These are phyloP conservation scores for Naematelia encephala DNA, from an alignment of 768 basidiomycete species.

Conservation along the genomic window DNA sequence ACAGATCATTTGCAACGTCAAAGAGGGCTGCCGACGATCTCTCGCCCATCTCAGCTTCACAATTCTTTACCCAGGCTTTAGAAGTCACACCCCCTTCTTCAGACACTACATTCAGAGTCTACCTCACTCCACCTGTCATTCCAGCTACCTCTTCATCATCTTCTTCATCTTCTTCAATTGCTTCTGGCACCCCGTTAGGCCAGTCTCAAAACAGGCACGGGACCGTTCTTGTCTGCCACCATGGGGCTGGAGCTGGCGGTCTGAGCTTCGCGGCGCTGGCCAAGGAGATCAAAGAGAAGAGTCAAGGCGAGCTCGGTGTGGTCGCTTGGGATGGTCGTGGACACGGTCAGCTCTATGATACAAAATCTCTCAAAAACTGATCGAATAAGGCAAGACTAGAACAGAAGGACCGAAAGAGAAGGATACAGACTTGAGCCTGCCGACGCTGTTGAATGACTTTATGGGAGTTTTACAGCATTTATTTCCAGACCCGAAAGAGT, in stretches of 20 bases:
- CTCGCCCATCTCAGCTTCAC: conserved; percentile 70
- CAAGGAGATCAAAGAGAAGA: conserved; percentile 64
- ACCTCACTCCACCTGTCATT: conserved; percentile 67
- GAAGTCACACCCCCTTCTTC: conserved; percentile 67
- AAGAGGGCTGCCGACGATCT: conserved; percentile 55
- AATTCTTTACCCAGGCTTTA: conserved; percentile 74
- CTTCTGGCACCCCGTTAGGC: neutral
- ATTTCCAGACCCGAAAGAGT: conserved; percentile 62
- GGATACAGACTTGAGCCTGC: conserved; percentile 63
- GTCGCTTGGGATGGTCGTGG: conserved; percentile 76
- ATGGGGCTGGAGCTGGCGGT: conserved; percentile 92
- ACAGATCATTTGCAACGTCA: no score
- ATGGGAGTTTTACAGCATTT: conserved; percentile 65
- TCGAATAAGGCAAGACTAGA: conserved; percentile 63
- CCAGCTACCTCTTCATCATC: conserved; percentile 1
- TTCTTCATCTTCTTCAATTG: neutral
- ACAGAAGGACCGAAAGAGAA: conserved; percentile 43
- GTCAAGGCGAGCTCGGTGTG: conserved; percentile 72
- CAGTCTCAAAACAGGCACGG: conserved; percentile 33
- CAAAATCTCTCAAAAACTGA: no score
- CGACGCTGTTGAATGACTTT: conserved; percentile 70
- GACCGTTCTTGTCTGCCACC: conserved; percentile 84
- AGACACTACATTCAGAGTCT: conserved; percentile 69
- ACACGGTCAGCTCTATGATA: conserved; percentile 71
- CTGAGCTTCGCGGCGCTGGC: conserved; percentile 87